Evolutionary conservation across 2,329 filamentous ascomycete species (phyloP), one percentile per base, ranked within the genome.

Genomic region (Hirsutella minnesotensis): DNA sequence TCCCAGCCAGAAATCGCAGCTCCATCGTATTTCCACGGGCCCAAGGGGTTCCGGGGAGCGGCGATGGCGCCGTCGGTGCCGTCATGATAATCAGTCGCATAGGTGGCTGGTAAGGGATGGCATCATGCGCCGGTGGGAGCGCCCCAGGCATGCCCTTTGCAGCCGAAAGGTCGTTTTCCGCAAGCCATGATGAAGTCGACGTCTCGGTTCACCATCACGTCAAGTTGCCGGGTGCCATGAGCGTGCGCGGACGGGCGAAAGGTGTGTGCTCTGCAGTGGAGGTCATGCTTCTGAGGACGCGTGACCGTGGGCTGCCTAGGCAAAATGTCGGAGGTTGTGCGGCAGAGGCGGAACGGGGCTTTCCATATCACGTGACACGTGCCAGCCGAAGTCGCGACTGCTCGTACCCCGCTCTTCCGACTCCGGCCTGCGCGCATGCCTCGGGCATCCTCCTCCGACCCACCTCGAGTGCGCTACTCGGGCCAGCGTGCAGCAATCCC

Each of bases 241-340:
- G 24, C 12, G 24, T 7, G 12, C 24, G 24, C 24, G 12, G 24
- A 27, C 24, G 24, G 16, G 19, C 24, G 22, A 22, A 16, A 27
- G 24, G n/a, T 16, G 12, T 10, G 16, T n/a, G 33, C 20, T 10
- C 15, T 21, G 33, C 21, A 31, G 35, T 8, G n/a, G 30, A 21
- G 13, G 16, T 37, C 22, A 33, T 41, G 5, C 20, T n/a, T 21
- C 21, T n/a, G 35, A 20, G 33, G 18, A 18, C 33, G 15, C 12
- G 13, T 9, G 15, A 4, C 8, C 9, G 33, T 16, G 16, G 15
- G 33, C 16, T 10, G 29, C n/a, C 29, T 18, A 18, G 15, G 15
- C 33, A 35, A 35, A 35, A 16, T 35, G 40, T 37, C 33, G 33
- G 31, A 22, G 21, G 31, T 41, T 41, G 40, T 41, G 40, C 21